Conservation (phyloP, 441 rosid genomes). For the Biscutella laevigata region DNA sequence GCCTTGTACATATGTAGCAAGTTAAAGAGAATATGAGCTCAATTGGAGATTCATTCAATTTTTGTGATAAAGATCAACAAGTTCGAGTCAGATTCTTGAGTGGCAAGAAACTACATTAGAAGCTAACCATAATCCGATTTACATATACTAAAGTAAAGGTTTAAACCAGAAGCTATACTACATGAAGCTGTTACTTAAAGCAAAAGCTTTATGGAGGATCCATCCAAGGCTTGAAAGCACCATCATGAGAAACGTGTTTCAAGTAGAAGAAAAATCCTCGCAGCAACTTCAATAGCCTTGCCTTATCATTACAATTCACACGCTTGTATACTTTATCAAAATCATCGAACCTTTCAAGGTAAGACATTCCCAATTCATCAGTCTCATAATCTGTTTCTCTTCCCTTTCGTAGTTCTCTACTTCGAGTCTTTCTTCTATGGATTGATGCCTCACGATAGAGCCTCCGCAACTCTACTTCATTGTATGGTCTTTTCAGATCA, state of each 20-base stretch:
- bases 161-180: too few relatives aligned
- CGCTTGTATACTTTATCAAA: slow-evolving; percentile 13
- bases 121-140: too few relatives aligned
- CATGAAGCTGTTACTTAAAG: background rate
- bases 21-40: too few relatives aligned
- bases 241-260: slow-evolving; percentile 13
- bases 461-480: slow-evolving; percentile 11
- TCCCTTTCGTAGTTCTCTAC: slow-evolving; percentile 21
- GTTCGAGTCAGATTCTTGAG: background rate
- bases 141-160: too few relatives aligned
- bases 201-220: slow-evolving; percentile 12
- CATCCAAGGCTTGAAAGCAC: slow-evolving; percentile 25
- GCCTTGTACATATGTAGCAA: slow-evolving; percentile 13
- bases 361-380: slow-evolving; percentile 11
- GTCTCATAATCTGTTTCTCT: slow-evolving; percentile 12
- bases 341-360: slow-evolving; percentile 8
- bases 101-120: background rate
- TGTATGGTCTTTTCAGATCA: slow-evolving; percentile 10
- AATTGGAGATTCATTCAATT: background rate
- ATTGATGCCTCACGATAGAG: slow-evolving; percentile 2
- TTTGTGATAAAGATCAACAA: background rate
- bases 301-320: slow-evolving; percentile 15
- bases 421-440: slow-evolving; percentile 5
- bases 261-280: slow-evolving; percentile 28
- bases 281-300: slow-evolving; percentile 10